Base-by-base conservation (phyloP, 2,329 filamentous ascomycete genomes). In the Penicillium sp. region DNA sequence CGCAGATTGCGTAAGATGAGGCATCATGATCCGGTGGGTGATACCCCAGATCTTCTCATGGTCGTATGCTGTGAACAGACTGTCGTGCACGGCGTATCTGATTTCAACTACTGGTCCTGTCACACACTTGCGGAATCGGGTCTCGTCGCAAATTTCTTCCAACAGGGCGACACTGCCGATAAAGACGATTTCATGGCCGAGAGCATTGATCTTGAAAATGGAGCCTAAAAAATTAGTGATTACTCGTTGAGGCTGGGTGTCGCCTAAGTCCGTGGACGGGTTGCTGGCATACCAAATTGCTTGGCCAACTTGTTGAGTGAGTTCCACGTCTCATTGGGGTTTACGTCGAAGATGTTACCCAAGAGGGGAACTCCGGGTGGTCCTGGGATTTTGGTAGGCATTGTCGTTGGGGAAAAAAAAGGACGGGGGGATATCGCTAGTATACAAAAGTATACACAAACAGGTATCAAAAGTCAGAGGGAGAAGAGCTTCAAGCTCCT, bases 141-240 rank as follows among this genome's bases (percentile, higher is more conserved):
- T 83, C 70, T 90, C 84, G 57, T 90, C 83, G 64, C 84, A 88
- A 16, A 84, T 68, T 65, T 90, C 86, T 50, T 87, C 79, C 30
- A 88, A 73, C 0, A 89, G 73, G 40, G 79, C 80, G 25, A 81
- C 77, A 37, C 76, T 82, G 36, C 76, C 79, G 46, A 83, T 74
- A 53, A 87, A 73, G 42, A 86, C 75, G 17, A 77, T 67, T 9
- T 77, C 75, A 5, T 72, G 64, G 8, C 68, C 70, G 2, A 79
- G 77, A 12, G 80, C 77, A 5, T 72, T 77, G 49, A 88, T 73
- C 59, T 82, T 81, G 70, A 79, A 88, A 55, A 88, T 85, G 28
- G 82, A 80, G 33, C 84, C 84, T 84, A 61, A 33, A 3, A 48
- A 19, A 26, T 31, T 41, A 26, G 19, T 44, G 17, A 19, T 12